Conservation (phyloP, 805 yeast species). For the Ogataea philodendri region DNA sequence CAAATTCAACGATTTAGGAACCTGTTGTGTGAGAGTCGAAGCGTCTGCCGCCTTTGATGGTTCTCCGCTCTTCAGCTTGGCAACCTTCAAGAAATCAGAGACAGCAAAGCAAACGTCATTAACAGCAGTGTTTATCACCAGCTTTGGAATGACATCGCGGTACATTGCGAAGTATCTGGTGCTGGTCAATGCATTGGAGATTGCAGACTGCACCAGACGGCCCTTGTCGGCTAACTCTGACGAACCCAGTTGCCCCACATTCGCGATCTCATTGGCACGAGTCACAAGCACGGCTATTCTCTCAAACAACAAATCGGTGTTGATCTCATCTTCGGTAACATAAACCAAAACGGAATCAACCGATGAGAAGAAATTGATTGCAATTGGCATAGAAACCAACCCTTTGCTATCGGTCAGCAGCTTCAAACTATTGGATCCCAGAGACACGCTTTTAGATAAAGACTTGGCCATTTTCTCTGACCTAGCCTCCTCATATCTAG, state of each 20-base stretch:
- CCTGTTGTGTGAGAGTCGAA: not conserved
- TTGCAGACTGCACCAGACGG: constrained; percentile 57
- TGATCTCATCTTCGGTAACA: constrained; percentile 25
- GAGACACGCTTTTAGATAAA: constrained; percentile 8
- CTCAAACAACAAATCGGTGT: constrained; percentile 46
- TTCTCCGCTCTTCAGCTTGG: constrained; percentile 39
- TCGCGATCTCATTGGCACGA: constrained; percentile 37
- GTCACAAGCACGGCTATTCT: constrained; percentile 50
- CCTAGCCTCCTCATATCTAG: constrained; percentile 48
- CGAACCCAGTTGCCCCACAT: constrained; percentile 36
- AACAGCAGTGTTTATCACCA: constrained; percentile 71
- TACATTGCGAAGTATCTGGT: constrained; percentile 71
- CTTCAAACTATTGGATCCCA: constrained; percentile 10
- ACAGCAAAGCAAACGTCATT: constrained; percentile 68
- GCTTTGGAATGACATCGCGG: constrained; percentile 60
- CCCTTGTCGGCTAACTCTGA: constrained; percentile 35
- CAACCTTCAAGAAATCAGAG: constrained; percentile 57
- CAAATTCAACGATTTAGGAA: constrained; percentile 1
- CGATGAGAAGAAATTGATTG: constrained; percentile 41
- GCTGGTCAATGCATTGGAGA: constrained; percentile 72
- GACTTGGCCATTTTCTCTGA: constrained; percentile 19
- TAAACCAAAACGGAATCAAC: constrained; percentile 44
- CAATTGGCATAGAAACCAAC: constrained; percentile 38
- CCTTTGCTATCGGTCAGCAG: constrained; percentile 36
- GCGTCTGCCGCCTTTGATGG: not conserved